Conservation (phyloP, 2,329 filamentous ascomycete genomes). For the Curvularia eragrostidis region DNA sequence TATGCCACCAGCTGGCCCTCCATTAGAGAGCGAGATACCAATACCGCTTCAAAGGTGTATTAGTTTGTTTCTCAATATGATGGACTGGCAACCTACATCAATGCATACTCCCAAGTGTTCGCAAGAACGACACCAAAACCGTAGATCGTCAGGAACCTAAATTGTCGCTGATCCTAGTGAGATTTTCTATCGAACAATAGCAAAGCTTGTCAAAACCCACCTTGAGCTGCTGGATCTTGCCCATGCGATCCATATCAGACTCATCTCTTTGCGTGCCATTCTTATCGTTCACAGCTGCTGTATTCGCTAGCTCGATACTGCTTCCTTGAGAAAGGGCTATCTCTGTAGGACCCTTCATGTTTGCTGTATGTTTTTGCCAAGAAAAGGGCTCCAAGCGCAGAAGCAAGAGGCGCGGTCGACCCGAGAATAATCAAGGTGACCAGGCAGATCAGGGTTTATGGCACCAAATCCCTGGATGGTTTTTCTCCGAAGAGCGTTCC, state of each 20-base stretch:
- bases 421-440: background rate
- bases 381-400: background rate
- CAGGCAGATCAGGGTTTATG: background rate
- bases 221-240: conserved; percentile 24
- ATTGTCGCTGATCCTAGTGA: conserved; percentile 18
- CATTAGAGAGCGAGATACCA: conserved; percentile 14
- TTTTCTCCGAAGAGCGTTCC: background rate
- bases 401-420: background rate
- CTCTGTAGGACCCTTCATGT: conserved; percentile 9
- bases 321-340: background rate
- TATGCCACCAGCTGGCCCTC: conserved; percentile 25
- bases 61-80: background rate
- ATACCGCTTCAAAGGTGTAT: background rate
- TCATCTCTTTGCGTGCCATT: conserved; percentile 16
- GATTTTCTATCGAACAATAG: background rate
- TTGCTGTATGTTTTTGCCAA: background rate
- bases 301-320: conserved; percentile 6
- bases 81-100: conserved; percentile 15
- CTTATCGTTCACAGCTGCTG: conserved; percentile 1
- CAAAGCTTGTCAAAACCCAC: conserved; percentile 3
- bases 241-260: conserved; percentile 31
- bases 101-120: conserved; percentile 24
- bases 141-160: conserved; percentile 23
- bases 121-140: conserved; percentile 21
- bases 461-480: background rate